Evolutionary conservation across 192 early-diverging fungal species (phyloP).

Genomic region (Entomortierella parvispora): DNA sequence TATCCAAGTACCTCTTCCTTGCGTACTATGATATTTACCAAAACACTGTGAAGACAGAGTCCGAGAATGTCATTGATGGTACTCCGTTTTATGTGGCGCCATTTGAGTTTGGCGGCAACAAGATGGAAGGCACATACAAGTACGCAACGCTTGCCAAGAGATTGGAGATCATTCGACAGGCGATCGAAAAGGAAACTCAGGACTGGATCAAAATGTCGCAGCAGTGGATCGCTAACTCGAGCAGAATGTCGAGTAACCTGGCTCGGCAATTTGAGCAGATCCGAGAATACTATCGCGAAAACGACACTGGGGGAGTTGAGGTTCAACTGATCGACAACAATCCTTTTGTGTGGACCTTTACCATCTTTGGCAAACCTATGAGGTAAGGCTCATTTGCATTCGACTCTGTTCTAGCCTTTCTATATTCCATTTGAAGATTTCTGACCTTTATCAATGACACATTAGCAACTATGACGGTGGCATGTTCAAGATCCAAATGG

Average conservation of each 20-base stretch:
- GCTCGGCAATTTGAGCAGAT: slow-evolving; percentile 67
- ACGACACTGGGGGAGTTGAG: slow-evolving; percentile 56
- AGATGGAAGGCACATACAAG: slow-evolving; percentile 62
- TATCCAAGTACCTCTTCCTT: slow-evolving; percentile 67
- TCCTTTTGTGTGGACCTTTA: slow-evolving; percentile 69
- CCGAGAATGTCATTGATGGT: slow-evolving; percentile 56
- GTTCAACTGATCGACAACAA: slow-evolving; percentile 58
- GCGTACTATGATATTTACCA: slow-evolving; percentile 65
- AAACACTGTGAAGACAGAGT: slow-evolving; percentile 58
- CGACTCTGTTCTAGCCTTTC: not conserved
- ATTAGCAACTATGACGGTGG: slow-evolving; percentile 67
- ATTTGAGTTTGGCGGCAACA: slow-evolving; percentile 64
- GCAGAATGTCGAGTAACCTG: slow-evolving; percentile 63
- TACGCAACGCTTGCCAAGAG: slow-evolving; percentile 56
- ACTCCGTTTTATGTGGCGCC: slow-evolving; percentile 51
- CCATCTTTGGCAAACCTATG: slow-evolving; percentile 59
- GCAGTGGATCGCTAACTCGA: slow-evolving; percentile 59
- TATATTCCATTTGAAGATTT: not conserved
- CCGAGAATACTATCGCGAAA: slow-evolving; percentile 55
- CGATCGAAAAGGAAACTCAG: slow-evolving; percentile 57
- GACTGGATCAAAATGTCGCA: slow-evolving; percentile 58
- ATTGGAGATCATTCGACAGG: slow-evolving; percentile 54
- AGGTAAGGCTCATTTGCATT: slow-evolving; percentile 32
- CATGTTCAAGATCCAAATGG: slow-evolving; percentile 63
- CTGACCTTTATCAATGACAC: not conserved